Evolutionary conservation across 2,329 filamentous ascomycete species (phyloP).

Genomic region (Penicillium sp.): DNA sequence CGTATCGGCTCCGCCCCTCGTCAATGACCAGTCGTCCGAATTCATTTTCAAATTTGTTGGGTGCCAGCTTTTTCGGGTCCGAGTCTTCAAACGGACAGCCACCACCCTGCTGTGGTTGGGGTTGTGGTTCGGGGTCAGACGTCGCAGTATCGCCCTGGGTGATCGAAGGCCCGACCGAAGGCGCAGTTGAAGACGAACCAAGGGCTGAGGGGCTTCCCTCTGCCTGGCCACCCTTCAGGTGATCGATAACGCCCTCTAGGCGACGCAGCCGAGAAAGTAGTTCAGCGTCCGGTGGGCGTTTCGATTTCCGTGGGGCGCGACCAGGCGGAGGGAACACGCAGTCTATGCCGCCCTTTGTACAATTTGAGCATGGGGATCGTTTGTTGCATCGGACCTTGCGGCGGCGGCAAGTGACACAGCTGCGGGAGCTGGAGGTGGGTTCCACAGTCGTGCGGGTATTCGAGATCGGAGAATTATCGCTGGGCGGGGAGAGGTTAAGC

Average conservation of each 20-base stretch:
- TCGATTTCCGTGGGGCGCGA: constrained; percentile 60
- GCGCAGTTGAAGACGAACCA: constrained; percentile 4
- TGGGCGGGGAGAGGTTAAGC: constrained; percentile 14
- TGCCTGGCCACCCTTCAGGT: constrained; percentile 47
- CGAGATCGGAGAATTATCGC: constrained; percentile 20
- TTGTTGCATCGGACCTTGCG: constrained; percentile 54
- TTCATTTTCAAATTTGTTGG: constrained; percentile 32
- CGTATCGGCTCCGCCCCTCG: constrained; percentile 61
- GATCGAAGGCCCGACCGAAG: constrained; percentile 15
- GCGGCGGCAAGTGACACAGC: constrained; percentile 50
- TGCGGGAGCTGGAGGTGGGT: constrained; percentile 37
- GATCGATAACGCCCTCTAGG: constrained; percentile 64
- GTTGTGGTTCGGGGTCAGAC: not conserved
- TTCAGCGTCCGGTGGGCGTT: constrained; percentile 62
- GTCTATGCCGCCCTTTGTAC: constrained; percentile 54
- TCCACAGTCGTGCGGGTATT: constrained; percentile 15
- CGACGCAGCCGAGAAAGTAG: constrained; percentile 59
- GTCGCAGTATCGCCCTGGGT: not conserved
- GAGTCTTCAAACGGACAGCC: constrained; percentile 24
- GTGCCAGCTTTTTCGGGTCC: constrained; percentile 24
- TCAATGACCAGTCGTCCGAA: constrained; percentile 63
- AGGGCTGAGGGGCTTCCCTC: constrained; percentile 10
- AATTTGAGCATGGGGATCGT: constrained; percentile 51
- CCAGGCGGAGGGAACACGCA: constrained; percentile 66
- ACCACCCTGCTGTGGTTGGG: not conserved